Conservation (phyloP, 1,284 basidiomycete species). For the Ceratobasidium sp. region DNA sequence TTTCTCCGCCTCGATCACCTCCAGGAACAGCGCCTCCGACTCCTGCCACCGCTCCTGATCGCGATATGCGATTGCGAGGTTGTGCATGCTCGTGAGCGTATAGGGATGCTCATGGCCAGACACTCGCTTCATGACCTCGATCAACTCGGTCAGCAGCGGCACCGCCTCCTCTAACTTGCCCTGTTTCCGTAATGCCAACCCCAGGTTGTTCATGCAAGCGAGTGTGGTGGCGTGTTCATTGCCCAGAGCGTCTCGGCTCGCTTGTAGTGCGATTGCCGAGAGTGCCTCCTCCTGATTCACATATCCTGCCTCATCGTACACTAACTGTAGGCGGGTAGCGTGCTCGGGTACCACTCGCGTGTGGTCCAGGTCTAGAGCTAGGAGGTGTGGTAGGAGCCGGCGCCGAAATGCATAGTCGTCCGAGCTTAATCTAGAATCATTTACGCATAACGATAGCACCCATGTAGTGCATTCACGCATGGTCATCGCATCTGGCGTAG, state of each 20-base stretch:
- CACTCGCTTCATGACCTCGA: background rate
- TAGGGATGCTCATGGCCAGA: background rate
- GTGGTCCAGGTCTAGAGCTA: background rate
- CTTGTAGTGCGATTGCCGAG: background rate
- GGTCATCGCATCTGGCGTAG: background rate
- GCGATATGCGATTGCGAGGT: background rate
- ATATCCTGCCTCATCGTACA: no score
- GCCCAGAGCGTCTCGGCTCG: background rate
- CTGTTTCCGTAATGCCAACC: background rate
- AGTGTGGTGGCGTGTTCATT: background rate
- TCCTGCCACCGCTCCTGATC: background rate
- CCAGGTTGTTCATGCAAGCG: background rate
- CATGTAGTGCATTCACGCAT: background rate
- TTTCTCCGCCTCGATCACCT: background rate
- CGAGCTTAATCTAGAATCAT: background rate
- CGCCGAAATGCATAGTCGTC: background rate
- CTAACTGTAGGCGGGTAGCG: no score
- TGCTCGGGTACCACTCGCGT: no score
- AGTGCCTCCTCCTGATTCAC: no score
- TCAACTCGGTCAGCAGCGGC: background rate
- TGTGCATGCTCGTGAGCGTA: background rate
- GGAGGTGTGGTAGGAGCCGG: background rate
- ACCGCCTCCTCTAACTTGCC: conserved; percentile 10
- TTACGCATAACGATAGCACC: background rate
- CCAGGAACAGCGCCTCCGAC: background rate